Conservation (phyloP, 768 basidiomycete species). For the Coprinopsis strossmayeri region DNA sequence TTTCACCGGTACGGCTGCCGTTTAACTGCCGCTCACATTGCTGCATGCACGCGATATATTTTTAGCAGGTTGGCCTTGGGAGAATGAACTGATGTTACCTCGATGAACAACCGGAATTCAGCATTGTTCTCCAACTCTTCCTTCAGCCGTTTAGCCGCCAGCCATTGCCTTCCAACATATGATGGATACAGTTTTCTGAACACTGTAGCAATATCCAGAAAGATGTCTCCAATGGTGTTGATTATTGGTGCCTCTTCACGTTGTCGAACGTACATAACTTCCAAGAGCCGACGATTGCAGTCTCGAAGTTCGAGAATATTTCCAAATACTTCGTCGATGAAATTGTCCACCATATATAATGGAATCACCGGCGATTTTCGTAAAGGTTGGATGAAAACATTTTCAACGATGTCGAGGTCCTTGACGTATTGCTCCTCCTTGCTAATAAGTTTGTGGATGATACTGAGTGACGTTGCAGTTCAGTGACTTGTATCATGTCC, state of each 20-base stretch:
- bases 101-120: constrained; percentile 22
- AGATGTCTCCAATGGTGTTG: constrained; percentile 81
- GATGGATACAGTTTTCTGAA: constrained; percentile 83
- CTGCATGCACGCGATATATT: neutral
- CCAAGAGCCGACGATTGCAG: constrained; percentile 76
- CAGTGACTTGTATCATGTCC: neutral
- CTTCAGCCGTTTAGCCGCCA: constrained; percentile 81
- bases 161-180: constrained; percentile 78
- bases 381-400: constrained; percentile 49
- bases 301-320: constrained; percentile 86
- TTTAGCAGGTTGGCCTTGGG: neutral
- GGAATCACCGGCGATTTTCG: constrained; percentile 36
- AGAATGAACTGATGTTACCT: neutral
- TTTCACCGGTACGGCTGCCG: neutral
- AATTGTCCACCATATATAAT: constrained; percentile 59
- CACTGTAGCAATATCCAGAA: constrained; percentile 80
- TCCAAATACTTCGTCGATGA: constrained; percentile 86
- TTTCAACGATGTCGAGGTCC: constrained; percentile 80
- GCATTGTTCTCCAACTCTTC: constrained; percentile 82
- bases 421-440: constrained; percentile 87
- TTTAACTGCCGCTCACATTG: neutral
- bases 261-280: constrained; percentile 82
- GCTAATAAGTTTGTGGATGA: constrained; percentile 81
- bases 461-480: constrained; percentile 28
- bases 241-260: constrained; percentile 82